A percentile compares a stretch with the other conserved stretches of the same genome.
Evolutionary conservation across 2,329 filamentous ascomycete genomes (phyloP).

Genomic region (Diaporthe batatas): DNA sequence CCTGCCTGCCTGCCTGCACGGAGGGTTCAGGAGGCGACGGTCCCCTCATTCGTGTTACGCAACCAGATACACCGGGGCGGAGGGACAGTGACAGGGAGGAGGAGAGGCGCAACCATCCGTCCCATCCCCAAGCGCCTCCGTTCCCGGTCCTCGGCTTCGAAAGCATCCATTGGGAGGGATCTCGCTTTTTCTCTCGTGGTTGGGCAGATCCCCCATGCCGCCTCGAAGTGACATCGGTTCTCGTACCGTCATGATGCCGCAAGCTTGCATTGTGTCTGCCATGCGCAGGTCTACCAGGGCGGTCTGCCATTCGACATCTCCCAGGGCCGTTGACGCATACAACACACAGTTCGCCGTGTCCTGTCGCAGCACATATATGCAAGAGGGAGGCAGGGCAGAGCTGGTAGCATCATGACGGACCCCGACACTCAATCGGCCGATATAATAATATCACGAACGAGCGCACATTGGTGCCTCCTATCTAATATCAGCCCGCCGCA

Average conservation of each 20-base stretch:
- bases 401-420: not conserved
- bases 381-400: not conserved
- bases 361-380: not conserved
- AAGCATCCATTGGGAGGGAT: not conserved
- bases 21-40: constrained; percentile 26
- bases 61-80: not conserved
- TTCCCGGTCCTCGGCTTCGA: not conserved
- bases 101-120: not conserved
- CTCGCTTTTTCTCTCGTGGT: not conserved
- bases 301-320: not conserved
- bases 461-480: not conserved
- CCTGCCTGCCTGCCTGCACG: constrained; percentile 19
- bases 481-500: constrained; percentile 23
- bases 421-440: not conserved
- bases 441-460: not conserved
- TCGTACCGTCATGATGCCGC: constrained; percentile 13
- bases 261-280: constrained; percentile 7
- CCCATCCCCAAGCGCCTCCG: not conserved
- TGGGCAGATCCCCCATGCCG: not conserved
- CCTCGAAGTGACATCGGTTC: constrained; percentile 1
- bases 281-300: not conserved
- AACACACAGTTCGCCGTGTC: not conserved
- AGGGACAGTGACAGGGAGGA: not conserved
- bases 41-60: constrained; percentile 2
- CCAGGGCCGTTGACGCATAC: not conserved